Evolutionary conservation across 352 stramenopile species (phyloP).

Genomic region (Phytophthora rubi): DNA sequence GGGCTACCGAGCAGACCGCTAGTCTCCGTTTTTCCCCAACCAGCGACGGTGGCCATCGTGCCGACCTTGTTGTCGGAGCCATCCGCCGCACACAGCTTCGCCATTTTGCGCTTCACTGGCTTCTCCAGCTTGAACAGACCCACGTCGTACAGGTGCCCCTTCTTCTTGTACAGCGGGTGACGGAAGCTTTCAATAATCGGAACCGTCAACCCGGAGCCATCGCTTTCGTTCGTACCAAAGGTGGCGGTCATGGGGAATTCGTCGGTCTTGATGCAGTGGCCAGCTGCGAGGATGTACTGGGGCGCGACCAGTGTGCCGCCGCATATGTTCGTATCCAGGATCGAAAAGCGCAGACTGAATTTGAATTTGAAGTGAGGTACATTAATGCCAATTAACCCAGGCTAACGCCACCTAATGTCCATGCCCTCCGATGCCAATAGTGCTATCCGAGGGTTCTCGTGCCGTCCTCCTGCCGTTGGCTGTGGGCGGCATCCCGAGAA

Average conservation of each 20-base stretch:
- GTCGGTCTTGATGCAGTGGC: slow-evolving; percentile 63
- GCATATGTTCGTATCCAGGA: slow-evolving; percentile 50
- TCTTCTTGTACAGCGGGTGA: slow-evolving; percentile 43
- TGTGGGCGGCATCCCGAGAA: no score
- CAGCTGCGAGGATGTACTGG: slow-evolving; percentile 73
- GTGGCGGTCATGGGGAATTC: slow-evolving; percentile 27
- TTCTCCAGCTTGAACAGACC: slow-evolving; percentile 63
- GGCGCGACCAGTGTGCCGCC: slow-evolving; percentile 60
- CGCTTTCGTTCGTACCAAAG: slow-evolving; percentile 33
- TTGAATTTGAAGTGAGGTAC: no score
- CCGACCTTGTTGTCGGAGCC: slow-evolving; percentile 58
- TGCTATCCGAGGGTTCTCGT: no score
- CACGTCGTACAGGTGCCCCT: slow-evolving; percentile 48
- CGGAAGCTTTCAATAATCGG: slow-evolving; percentile 25
- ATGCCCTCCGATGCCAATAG: no score
- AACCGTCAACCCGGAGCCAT: slow-evolving; percentile 5
- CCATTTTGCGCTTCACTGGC: slow-evolving; percentile 36
- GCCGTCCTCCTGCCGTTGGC: no score
- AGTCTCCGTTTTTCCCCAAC: slow-evolving; percentile 64
- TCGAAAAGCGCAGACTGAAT: no score
- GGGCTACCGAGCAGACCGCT: slow-evolving; percentile 18
- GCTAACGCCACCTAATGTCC: no score
- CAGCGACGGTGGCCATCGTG: slow-evolving; percentile 53
- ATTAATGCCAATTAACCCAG: no score
- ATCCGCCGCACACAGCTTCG: slow-evolving; percentile 45